Evolutionary conservation across 2,329 filamentous ascomycete genomes (phyloP).

Genomic region (Trichoderma breve): DNA sequence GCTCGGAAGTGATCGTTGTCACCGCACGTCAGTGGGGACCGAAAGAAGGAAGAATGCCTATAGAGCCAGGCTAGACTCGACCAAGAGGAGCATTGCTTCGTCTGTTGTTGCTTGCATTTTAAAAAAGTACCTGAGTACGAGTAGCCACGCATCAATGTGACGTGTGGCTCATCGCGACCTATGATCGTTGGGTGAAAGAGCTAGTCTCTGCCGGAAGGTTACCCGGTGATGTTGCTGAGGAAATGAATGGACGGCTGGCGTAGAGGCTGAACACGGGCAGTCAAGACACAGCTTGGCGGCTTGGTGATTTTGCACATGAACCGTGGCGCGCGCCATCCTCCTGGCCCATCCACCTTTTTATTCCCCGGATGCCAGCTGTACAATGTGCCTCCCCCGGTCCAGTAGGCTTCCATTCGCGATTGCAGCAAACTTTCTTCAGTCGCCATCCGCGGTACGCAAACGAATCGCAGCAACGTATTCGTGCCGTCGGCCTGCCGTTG

Average conservation of each 20-base stretch:
- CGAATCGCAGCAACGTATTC: background rate
- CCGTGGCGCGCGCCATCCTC: slow-evolving; percentile 19
- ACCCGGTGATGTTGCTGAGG: slow-evolving; percentile 18
- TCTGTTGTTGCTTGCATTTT: background rate
- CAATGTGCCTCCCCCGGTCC: slow-evolving; percentile 13
- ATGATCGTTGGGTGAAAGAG: slow-evolving; percentile 10
- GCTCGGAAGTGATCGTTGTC: background rate
- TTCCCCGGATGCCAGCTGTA: slow-evolving; percentile 19
- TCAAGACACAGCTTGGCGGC: slow-evolving; percentile 7
- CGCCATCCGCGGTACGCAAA: background rate
- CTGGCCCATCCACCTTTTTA: slow-evolving; percentile 15
- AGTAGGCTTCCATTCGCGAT: background rate
- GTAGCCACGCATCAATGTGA: background rate
- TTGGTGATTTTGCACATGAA: slow-evolving; percentile 21
- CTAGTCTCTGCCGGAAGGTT: slow-evolving; percentile 15
- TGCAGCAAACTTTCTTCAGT: background rate
- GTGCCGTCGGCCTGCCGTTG: background rate
- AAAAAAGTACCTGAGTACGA: background rate
- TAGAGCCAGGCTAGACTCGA: background rate
- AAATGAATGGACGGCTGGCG: slow-evolving; percentile 19
- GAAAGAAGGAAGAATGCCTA: background rate
- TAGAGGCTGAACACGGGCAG: slow-evolving; percentile 16
- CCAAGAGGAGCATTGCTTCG: background rate
- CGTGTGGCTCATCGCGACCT: slow-evolving; percentile 16
- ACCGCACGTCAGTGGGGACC: background rate